Conservation (phyloP, 2,329 filamentous ascomycete species). For the Ophioceras dolichostomum region DNA sequence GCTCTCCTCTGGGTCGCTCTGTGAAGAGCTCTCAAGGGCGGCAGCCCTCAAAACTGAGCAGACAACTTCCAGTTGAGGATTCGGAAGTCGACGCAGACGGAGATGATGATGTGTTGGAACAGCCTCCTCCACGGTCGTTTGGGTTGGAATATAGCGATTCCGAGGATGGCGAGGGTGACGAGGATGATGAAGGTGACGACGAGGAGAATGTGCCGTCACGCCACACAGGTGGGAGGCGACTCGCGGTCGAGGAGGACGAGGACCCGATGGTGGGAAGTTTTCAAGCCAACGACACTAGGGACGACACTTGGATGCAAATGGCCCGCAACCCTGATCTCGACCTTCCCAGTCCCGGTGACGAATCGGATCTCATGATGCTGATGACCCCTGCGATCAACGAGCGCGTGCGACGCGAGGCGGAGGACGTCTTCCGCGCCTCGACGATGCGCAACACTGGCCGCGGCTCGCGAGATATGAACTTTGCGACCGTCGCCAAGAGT, state of each 20-base stretch:
- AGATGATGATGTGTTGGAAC: constrained; percentile 24
- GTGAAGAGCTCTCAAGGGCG: constrained; percentile 17
- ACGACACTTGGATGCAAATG: constrained; percentile 38
- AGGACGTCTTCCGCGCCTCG: constrained; percentile 42
- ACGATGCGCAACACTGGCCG: constrained; percentile 27
- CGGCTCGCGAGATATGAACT: constrained; percentile 43
- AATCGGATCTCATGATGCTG: constrained; percentile 41
- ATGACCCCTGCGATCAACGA: constrained; percentile 41
- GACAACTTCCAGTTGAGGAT: constrained; percentile 23
- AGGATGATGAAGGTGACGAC: constrained; percentile 23
- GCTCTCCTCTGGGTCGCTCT: constrained; percentile 34
- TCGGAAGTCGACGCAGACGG: constrained; percentile 25
- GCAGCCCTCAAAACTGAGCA: constrained; percentile 40
- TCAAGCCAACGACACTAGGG: constrained; percentile 21
- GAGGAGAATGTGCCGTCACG: constrained; percentile 25
- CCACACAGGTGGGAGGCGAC: neutral
- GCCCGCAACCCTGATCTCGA: constrained; percentile 24
- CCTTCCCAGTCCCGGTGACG: constrained; percentile 25
- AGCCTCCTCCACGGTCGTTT: constrained; percentile 17
- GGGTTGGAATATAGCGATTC: constrained; percentile 19
- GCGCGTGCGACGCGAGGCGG: constrained; percentile 40
- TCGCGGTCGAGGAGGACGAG: constrained; percentile 20
- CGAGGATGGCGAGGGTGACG: constrained; percentile 24
- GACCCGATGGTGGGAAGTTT: constrained; percentile 8
- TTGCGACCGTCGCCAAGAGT: constrained; percentile 60